Evolutionary conservation across 805 yeast genomes (phyloP), one percentile per base, ranked within the genome.

Genomic region (Yamadazyma sp.): DNA sequence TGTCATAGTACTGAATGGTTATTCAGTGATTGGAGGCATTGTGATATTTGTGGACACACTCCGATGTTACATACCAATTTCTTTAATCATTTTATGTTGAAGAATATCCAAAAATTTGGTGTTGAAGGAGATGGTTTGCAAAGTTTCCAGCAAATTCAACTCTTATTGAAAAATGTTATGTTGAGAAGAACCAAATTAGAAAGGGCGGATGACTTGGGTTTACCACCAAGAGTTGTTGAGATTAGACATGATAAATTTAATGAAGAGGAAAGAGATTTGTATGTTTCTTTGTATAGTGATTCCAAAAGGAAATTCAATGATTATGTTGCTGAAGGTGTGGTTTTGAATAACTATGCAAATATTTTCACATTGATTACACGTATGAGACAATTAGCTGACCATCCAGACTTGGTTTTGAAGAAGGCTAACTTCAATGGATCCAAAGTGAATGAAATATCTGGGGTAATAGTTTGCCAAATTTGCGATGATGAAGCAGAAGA

Each of bases 401-500:
- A 93, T 59, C 99, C 99, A 0, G 99, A 93, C 62, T 67, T 93
- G 43, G 97, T 93, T 1, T 66, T 93, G 53, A 80, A 88, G 47
- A 70, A 89, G 34, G 75, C 75, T 3, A 37, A 38, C 9, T 18
- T 39, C 5, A 59, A 41, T 7, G 42, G 66, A 1, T n/a, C n/a
- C n/a, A n/a, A n/a, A n/a, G n/a, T n/a, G n/a, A 51, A 49, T 19
- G 76, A 75, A 10, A 55, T 65, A 5, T 74, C 72, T 8, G 77
- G 77, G 1, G 76, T 88, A 8, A 62, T 67, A 24, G 82, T 93
- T 27, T 93, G 99, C 55, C 94, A 86, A 47, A 56, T 93, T 16
- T 93, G 99, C 61, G 98, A 89, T 47, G 99, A 93, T 53, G 97
- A 89, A 59, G 97, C 98, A 0, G 98, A 93, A 58, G 99, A 93